Evolutionary conservation across 306 rosid genomes (phyloP).

Genomic region (Pterocarpus santalinus): DNA sequence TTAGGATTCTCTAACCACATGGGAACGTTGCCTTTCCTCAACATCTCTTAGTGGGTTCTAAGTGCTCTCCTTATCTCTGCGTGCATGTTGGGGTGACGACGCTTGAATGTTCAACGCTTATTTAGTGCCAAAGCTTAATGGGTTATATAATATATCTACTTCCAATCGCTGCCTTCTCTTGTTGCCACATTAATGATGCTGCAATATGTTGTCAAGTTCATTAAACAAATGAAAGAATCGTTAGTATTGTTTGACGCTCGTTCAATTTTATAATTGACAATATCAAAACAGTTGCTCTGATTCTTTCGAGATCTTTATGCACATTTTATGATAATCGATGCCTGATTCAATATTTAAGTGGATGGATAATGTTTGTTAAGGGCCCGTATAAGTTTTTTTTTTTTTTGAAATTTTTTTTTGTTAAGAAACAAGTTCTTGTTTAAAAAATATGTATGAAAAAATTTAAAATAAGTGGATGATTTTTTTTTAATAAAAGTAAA

Average conservation of each 20-base stretch:
- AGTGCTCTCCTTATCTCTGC: constrained; percentile 46
- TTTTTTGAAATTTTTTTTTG: too few relatives aligned
- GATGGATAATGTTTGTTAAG: too few relatives aligned
- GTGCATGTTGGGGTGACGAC: background rate
- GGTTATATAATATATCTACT: background rate
- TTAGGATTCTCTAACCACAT: constrained; percentile 36
- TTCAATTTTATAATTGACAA: background rate
- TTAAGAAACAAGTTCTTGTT: too few relatives aligned
- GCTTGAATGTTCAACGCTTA: background rate
- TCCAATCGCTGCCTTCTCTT: background rate
- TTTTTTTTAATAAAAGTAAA: too few relatives aligned
- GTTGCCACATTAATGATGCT: background rate
- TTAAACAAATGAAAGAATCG: background rate
- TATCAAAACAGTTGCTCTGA: background rate
- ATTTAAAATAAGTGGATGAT: too few relatives aligned
- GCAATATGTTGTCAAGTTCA: too few relatives aligned
- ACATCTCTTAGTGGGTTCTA: constrained; percentile 42
- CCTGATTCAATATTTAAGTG: too few relatives aligned
- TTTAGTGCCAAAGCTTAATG: constrained; percentile 1
- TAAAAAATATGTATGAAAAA: too few relatives aligned
- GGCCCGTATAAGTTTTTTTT: too few relatives aligned
- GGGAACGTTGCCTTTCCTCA: constrained; percentile 26
- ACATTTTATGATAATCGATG: too few relatives aligned
- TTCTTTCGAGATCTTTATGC: constrained; percentile 15
- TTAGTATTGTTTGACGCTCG: background rate